phyloP scores from a whole-genome alignment of 345 rosid species.

The Cochlearia excelsa region DNA sequence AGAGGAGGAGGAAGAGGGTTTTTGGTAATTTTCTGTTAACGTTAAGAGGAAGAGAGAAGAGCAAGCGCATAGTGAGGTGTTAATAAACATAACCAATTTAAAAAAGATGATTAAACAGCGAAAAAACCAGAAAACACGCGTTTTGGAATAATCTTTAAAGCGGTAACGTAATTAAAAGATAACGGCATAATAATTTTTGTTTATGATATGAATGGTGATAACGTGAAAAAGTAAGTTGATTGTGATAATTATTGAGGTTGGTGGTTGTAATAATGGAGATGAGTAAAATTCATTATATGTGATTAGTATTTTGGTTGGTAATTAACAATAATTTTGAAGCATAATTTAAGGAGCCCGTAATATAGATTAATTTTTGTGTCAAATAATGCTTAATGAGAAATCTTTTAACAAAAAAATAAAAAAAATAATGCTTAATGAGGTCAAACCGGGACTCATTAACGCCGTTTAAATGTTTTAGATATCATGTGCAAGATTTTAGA shows the following conservation, averaged over 20 bases:
- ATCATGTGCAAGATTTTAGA: too few relatives aligned
- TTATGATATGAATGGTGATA: neutral
- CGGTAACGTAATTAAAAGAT: too few relatives aligned
- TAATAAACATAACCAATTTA: slow-evolving; percentile 26
- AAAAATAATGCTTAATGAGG: too few relatives aligned
- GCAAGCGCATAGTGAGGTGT: slow-evolving; percentile 36
- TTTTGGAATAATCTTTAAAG: neutral
- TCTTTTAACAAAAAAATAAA: too few relatives aligned
- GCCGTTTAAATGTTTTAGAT: too few relatives aligned
- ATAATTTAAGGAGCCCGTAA: slow-evolving; percentile 10
- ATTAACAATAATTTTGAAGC: slow-evolving; percentile 16
- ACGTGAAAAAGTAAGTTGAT: slow-evolving; percentile 7
- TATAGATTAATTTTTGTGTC: neutral
- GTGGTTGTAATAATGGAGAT: slow-evolving; percentile 29
- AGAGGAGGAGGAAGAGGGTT: slow-evolving; percentile 2
- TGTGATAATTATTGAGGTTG: slow-evolving; percentile 21
- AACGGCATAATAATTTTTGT: too few relatives aligned
- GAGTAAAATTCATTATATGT: slow-evolving; percentile 26
- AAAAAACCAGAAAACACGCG: slow-evolving; percentile 9
- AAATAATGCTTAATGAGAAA: too few relatives aligned
- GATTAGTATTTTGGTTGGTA: slow-evolving; percentile 32
- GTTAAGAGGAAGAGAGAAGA: neutral
- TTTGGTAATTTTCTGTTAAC: too few relatives aligned
- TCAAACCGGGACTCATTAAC: too few relatives aligned
- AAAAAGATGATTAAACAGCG: neutral